Percentiles rank a stretch among this genome's conserved stretches.
Conservation (phyloP, 2,329 filamentous ascomycete species). For the Tolypocladium ovalisporum region DNA sequence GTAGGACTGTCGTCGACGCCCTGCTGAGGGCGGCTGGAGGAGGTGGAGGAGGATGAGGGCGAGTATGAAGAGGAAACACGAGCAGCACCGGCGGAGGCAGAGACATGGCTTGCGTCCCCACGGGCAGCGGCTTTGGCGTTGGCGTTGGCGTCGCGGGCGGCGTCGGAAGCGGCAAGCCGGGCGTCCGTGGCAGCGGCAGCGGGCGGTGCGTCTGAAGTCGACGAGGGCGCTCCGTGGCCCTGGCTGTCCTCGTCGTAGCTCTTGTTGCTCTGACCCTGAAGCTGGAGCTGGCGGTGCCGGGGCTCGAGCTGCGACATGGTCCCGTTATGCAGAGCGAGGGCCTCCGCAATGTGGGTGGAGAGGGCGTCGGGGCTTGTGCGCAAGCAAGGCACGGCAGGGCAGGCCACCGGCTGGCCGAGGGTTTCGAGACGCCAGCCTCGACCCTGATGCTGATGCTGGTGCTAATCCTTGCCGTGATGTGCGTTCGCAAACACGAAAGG, state of each 20-base stretch:
- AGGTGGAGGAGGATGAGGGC: conserved; percentile 10
- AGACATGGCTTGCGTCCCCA: background rate
- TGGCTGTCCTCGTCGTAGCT: background rate
- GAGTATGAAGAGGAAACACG: conserved; percentile 3
- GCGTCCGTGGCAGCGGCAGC: background rate
- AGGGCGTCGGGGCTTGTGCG: background rate
- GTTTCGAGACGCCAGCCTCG: conserved; percentile 25
- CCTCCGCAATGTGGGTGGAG: conserved; percentile 4
- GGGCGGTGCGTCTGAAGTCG: background rate
- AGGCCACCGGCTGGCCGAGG: conserved; percentile 7
- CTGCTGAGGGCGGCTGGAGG: conserved; percentile 10
- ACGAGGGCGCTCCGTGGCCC: background rate
- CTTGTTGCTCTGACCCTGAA: conserved; percentile 1
- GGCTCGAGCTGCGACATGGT: conserved; percentile 44
- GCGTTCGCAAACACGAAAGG: conserved; percentile 30
- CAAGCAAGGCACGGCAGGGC: background rate
- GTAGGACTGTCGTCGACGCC: conserved; percentile 33
- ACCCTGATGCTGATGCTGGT: background rate
- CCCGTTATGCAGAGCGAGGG: conserved; percentile 11
- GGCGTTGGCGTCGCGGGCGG: background rate
- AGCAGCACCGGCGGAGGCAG: background rate
- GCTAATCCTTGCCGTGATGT: conserved; percentile 28
- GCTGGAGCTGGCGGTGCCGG: conserved; percentile 25
- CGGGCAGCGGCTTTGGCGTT: background rate
- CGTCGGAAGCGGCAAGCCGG: background rate